These are phyloP conservation scores for Styphnolobium japonicum DNA, from an alignment of 306 rosid genomes.

Conservation along the genomic window DNA sequence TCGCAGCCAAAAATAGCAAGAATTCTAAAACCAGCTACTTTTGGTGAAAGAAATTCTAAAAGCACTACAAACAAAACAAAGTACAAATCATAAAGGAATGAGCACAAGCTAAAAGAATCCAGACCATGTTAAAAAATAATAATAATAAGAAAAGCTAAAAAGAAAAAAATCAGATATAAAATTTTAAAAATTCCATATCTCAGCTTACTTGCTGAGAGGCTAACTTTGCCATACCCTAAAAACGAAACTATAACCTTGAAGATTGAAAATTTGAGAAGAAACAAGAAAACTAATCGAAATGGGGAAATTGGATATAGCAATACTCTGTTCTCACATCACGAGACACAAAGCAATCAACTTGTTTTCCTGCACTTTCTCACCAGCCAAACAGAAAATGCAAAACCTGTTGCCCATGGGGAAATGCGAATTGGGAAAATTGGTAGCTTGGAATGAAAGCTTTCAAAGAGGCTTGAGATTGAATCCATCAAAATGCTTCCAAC, in stretches of 20 bases:
- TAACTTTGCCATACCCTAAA: too few species aligned
- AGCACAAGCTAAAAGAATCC: too few species aligned
- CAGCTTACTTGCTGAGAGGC: too few species aligned
- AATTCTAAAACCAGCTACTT: too few species aligned
- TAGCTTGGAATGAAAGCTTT: conserved; percentile 35
- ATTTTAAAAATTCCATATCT: too few species aligned
- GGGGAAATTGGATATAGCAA: not conserved
- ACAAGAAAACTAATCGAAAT: not conserved
- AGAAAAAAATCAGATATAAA: too few species aligned
- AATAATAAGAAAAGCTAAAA: too few species aligned
- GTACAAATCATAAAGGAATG: too few species aligned
- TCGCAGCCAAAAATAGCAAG: too few species aligned
- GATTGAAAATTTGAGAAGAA: not conserved
- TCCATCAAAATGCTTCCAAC: conserved; percentile 21
- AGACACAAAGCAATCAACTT: not conserved
- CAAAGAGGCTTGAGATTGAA: not conserved
- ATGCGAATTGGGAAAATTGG: not conserved
- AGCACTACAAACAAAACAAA: too few species aligned
- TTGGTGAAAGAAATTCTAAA: too few species aligned
- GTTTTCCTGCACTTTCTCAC: conserved; percentile 1
- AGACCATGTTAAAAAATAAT: too few species aligned
- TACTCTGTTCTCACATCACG: not conserved
- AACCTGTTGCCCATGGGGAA: not conserved
- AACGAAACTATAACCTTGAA: not conserved
- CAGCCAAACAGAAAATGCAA: conserved; percentile 1